phyloP scores from a whole-genome alignment of 1,139 yeast genomes.

The Blastobotrys serpentis region DNA sequence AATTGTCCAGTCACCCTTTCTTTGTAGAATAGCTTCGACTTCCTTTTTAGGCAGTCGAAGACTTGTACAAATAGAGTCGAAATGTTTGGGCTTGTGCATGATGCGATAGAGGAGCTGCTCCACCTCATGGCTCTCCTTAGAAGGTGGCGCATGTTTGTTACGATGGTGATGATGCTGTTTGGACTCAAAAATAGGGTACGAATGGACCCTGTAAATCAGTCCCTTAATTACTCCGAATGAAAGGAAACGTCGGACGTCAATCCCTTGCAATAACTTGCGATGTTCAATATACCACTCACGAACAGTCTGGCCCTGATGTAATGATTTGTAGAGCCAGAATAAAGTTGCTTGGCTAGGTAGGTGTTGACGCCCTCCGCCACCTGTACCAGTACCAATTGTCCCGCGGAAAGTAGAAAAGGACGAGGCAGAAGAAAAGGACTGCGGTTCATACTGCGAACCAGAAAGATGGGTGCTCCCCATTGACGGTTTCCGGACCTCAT shows the following conservation, averaged over 20 bases:
- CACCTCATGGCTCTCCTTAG: slow-evolving; percentile 34
- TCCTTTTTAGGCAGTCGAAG: slow-evolving; percentile 56
- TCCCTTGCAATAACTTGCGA: slow-evolving; percentile 53
- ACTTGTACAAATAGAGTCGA: slow-evolving; percentile 74
- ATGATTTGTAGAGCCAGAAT: slow-evolving; percentile 73
- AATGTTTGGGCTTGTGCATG: slow-evolving; percentile 57
- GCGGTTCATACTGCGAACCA: slow-evolving; percentile 27
- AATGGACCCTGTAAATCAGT: slow-evolving; percentile 73
- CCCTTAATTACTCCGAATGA: slow-evolving; percentile 85
- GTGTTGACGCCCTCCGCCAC: slow-evolving; percentile 11
- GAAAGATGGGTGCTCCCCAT: slow-evolving; percentile 17
- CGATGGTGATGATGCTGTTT: slow-evolving; percentile 27
- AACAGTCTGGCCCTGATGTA: slow-evolving; percentile 75
- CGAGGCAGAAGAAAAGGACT: slow-evolving; percentile 25
- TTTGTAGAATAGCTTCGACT: slow-evolving; percentile 38
- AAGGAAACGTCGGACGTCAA: slow-evolving; percentile 81
- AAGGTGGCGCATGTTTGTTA: slow-evolving; percentile 14
- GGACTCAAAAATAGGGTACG: slow-evolving; percentile 60
- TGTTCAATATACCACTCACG: slow-evolving; percentile 80
- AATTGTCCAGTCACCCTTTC: slow-evolving; percentile 34
- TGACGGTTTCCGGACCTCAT: slow-evolving; percentile 8
- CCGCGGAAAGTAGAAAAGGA: slow-evolving; percentile 27
- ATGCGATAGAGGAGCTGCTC: slow-evolving; percentile 47
- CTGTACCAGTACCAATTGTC: slow-evolving; percentile 18
- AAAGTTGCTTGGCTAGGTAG: slow-evolving; percentile 47